Conservation (phyloP, 352 stramenopile genomes). For the Pythium pyrilobum region DNA sequence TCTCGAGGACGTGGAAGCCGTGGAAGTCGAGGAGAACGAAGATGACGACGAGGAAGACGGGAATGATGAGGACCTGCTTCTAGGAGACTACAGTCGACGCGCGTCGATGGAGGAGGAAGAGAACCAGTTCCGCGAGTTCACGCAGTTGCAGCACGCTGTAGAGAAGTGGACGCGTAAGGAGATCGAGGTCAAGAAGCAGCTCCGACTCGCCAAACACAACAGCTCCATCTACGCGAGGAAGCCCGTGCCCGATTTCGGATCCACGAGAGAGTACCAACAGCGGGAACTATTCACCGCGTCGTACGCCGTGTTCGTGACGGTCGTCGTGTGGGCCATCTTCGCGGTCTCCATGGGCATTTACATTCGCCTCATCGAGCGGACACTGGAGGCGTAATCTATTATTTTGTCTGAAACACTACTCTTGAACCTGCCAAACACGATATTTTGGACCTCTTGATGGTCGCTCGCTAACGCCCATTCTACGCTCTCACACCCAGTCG, state of each 20-base stretch:
- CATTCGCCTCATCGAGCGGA: neutral
- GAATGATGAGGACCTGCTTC: conserved; percentile 35
- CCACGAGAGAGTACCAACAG: conserved; percentile 38
- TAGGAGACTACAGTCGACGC: conserved; percentile 27
- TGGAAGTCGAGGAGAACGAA: conserved; percentile 27
- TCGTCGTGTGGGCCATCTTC: conserved; percentile 44
- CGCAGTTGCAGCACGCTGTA: conserved; percentile 48
- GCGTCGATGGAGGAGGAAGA: conserved; percentile 48
- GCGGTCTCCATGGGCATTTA: conserved; percentile 6
- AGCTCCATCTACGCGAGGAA: conserved; percentile 28
- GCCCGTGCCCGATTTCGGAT: conserved; percentile 27
- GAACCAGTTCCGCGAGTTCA: conserved; percentile 44
- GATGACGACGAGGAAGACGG: conserved; percentile 39
- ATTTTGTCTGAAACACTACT: conserved; percentile 2
- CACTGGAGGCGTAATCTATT: conserved; percentile 1
- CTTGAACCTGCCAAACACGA: no score
- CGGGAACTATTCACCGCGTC: conserved; percentile 34
- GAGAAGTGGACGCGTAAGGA: conserved; percentile 47
- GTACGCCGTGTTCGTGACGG: conserved; percentile 44
- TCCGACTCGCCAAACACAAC: conserved; percentile 28
- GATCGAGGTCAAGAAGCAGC: conserved; percentile 29
- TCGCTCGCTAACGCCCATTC: no score
- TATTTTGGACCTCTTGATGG: neutral
- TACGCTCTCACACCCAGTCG: neutral
- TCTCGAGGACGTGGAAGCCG: conserved; percentile 28